Percentiles rank a stretch among this genome's conserved stretches.
Conservation (phyloP, 2,329 filamentous ascomycete species). For the Cryphonectria nitschkei region DNA sequence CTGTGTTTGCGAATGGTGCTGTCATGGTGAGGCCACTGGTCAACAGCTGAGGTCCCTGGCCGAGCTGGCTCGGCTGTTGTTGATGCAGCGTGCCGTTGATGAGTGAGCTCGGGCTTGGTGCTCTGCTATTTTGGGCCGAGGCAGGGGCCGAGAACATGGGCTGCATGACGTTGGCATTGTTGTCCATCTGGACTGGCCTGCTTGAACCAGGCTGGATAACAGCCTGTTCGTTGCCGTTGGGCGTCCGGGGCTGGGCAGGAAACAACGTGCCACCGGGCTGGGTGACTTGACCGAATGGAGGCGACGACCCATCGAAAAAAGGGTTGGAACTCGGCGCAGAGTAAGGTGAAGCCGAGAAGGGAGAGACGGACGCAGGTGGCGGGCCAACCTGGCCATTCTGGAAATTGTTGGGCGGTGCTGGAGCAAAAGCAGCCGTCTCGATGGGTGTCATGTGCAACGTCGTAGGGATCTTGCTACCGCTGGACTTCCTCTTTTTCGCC, state of each 20-base stretch:
- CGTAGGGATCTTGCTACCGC: slow-evolving; percentile 71
- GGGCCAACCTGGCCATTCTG: slow-evolving; percentile 40
- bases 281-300: slow-evolving; percentile 49
- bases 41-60: slow-evolving; percentile 27
- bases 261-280: slow-evolving; percentile 50
- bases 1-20: slow-evolving; percentile 21
- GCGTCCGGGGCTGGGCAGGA: slow-evolving; percentile 66
- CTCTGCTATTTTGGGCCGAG: slow-evolving; percentile 75
- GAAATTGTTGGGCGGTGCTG: slow-evolving; percentile 41
- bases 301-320: slow-evolving; percentile 50
- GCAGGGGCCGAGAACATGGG: slow-evolving; percentile 73
- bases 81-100: slow-evolving; percentile 49
- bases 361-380: slow-evolving; percentile 21
- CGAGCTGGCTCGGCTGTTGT: slow-evolving; percentile 35
- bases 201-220: slow-evolving; percentile 57
- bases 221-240: slow-evolving; percentile 65
- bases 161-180: slow-evolving; percentile 60
- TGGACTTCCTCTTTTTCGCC: slow-evolving; percentile 80
- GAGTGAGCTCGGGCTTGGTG: slow-evolving; percentile 69
- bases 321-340: slow-evolving; percentile 47
- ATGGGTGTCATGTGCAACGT: slow-evolving; percentile 82
- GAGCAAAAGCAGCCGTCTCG: slow-evolving; percentile 54
- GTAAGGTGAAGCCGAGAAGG: slow-evolving; percentile 56
- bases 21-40: slow-evolving; percentile 20
- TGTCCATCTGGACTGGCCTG: slow-evolving; percentile 68